phyloP scores from a whole-genome alignment of 352 stramenopile genomes.

The Phytophthora brassicae region DNA sequence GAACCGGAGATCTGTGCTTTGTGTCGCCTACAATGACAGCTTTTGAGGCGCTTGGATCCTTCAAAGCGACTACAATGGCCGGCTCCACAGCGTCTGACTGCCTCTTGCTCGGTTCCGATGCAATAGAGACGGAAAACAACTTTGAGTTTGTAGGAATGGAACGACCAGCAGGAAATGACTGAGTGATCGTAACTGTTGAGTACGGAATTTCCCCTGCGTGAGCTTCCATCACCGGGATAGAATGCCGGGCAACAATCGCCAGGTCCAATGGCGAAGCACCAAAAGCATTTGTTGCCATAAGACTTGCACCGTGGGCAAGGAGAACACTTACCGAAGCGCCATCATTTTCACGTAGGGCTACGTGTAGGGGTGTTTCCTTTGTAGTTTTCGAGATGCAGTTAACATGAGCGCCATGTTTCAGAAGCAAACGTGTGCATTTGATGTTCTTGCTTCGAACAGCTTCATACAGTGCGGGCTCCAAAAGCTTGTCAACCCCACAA shows the following conservation, averaged over 20 bases:
- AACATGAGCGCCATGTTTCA: conserved; percentile 46
- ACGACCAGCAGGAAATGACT: conserved; percentile 16
- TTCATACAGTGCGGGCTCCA: conserved; percentile 50
- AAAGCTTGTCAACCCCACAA: conserved; percentile 38
- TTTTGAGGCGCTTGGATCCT: conserved; percentile 42
- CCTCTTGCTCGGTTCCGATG: conserved; percentile 8
- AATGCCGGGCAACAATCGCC: conserved; percentile 45
- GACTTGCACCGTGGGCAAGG: conserved; percentile 47
- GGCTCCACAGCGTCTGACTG: conserved; percentile 20
- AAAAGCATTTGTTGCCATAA: conserved; percentile 40
- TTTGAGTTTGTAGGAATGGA: conserved; percentile 14
- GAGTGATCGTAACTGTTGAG: conserved; percentile 27
- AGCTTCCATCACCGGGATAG: conserved; percentile 45
- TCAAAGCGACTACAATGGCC: conserved; percentile 56
- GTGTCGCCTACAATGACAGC: conserved; percentile 49
- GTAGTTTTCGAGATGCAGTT: conserved; percentile 42
- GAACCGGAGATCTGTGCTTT: conserved; percentile 54
- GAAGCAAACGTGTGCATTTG: conserved; percentile 39
- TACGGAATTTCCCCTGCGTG: conserved; percentile 66
- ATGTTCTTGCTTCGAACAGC: conserved; percentile 39
- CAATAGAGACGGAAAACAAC: conserved; percentile 12
- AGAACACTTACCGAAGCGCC: conserved; percentile 41
- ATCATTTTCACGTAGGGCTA: conserved; percentile 47
- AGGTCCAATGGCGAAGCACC: conserved; percentile 51
- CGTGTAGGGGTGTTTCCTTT: conserved; percentile 50